These are phyloP conservation scores for Chrysoporthe deuterocubensis DNA, from an alignment of 2,329 filamentous ascomycete genomes.

Conservation along the genomic window DNA sequence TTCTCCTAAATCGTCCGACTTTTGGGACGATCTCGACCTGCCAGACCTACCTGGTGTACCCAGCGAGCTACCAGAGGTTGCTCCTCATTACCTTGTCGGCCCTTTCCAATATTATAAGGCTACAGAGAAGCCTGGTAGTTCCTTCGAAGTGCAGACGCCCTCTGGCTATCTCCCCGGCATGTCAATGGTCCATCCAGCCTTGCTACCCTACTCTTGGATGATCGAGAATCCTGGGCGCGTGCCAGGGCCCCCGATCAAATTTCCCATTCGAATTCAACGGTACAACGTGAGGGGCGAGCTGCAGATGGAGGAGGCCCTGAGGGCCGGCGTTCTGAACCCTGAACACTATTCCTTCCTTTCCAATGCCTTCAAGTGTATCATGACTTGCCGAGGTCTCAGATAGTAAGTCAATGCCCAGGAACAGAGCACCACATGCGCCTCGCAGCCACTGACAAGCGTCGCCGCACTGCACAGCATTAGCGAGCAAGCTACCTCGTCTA, in stretches of 20 bases:
- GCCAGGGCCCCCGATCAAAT: neutral
- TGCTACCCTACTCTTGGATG: conserved; percentile 19
- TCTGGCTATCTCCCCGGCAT: neutral
- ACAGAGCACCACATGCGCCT: neutral
- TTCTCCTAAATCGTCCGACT: neutral
- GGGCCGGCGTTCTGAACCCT: neutral
- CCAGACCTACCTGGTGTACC: neutral
- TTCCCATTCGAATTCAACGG: neutral
- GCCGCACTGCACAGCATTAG: neutral
- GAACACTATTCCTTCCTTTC: conserved; percentile 6
- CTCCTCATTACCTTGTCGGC: neutral
- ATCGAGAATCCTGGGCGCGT: conserved; percentile 6
- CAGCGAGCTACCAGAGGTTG: neutral
- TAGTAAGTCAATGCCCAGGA: neutral
- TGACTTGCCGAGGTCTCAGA: neutral
- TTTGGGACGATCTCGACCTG: conserved; percentile 11
- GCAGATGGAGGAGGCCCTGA: conserved; percentile 11
- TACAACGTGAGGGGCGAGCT: neutral
- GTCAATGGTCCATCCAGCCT: neutral
- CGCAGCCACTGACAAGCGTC: neutral
- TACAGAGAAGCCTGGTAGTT: neutral
- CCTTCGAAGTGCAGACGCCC: neutral
- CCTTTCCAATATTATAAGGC: no score
- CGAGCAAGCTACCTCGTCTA: neutral
- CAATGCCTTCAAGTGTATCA: conserved; percentile 5